Evolutionary conservation across 2,329 filamentous ascomycete genomes (phyloP), one percentile per base, ranked within the genome.

Genomic region (Xylariaceae sp.): DNA sequence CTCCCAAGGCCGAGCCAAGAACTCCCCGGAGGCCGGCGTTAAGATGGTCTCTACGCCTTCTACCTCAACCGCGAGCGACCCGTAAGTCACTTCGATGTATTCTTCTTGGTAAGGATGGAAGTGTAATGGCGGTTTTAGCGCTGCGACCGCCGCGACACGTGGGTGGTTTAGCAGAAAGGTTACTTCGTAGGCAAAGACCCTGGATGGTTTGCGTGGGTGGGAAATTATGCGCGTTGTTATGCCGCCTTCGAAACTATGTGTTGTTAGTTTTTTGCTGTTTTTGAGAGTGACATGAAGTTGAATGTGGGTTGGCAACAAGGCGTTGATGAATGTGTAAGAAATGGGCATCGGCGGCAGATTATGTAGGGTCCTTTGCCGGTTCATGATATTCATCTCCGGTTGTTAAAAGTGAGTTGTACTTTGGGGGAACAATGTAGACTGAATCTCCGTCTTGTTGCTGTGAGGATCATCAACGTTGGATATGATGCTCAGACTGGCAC

Each of bases 81-180:
- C 66, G 38, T 67, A 59, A 2, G 66, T 45, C 16, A 68, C 62
- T 39, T 66, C 53, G 6, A 69, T 47, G 53, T 66, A 69, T 52
- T 69, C 67, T 31, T 62, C 58, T 45, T 69, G 67, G 48, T 64
- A 60, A 6, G 66, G 64, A 45, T 69, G 67, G 33, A 69, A 68
- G 50, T 69, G 66, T 7, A 65, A 49, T 17, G 67, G 66, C 13
- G 65, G 65, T 45, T 65, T 68, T 46, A 48, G 54, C 18, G 60
- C 52, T n/a, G 60, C 62, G 2, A 66, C 56, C 1, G 50, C 48
- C 13, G 48, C 43, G 2, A 65, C 45, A 11, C 59, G 60, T 14
- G 63, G 63, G 31, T 64, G 61, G 9, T 51, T 47, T 13, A 66
- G 60, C 12, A 53, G 53, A 28, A 65, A 65, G 14, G 63, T 65